phyloP scores from a whole-genome alignment of 202 grass and related monocot species.

The Schoenoplectus tabernaemontani region DNA sequence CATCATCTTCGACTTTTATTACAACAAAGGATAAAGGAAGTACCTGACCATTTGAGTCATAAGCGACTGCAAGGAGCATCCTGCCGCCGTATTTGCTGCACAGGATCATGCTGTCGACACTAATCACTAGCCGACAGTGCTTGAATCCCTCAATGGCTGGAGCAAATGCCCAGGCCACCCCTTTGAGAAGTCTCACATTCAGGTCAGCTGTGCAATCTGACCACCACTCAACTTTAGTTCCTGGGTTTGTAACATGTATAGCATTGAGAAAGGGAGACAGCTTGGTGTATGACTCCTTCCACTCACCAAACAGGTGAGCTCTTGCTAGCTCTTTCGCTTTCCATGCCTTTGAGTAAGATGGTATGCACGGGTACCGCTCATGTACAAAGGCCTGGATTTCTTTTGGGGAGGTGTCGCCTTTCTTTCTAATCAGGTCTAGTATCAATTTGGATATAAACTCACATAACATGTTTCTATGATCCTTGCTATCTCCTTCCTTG shows the following conservation, averaged over 20 bases:
- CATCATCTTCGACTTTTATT: conserved; percentile 16
- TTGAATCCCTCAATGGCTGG: conserved; percentile 18
- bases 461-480: conserved; percentile 1
- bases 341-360: conserved; percentile 14
- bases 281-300: conserved; percentile 9
- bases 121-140: conserved; percentile 4
- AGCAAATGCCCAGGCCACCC: conserved; percentile 24
- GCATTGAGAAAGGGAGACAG: conserved; percentile 11
- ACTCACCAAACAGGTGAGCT: background rate
- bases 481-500: background rate
- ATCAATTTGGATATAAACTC: conserved; percentile 9
- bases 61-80: background rate
- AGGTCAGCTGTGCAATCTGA: background rate
- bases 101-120: background rate
- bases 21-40: conserved; percentile 15
- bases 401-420: background rate
- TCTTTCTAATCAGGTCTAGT: conserved; percentile 11
- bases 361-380: background rate
- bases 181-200: conserved; percentile 10
- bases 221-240: conserved; percentile 16
- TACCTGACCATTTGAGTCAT: conserved; percentile 19
- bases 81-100: conserved; percentile 4
- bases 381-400: conserved; percentile 10
- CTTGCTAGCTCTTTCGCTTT: conserved; percentile 4
- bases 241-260: background rate